Evolutionary conservation across 2,329 filamentous ascomycete species (phyloP), one percentile per base, ranked within the genome.

Genomic region (Madurella mycetomatis): DNA sequence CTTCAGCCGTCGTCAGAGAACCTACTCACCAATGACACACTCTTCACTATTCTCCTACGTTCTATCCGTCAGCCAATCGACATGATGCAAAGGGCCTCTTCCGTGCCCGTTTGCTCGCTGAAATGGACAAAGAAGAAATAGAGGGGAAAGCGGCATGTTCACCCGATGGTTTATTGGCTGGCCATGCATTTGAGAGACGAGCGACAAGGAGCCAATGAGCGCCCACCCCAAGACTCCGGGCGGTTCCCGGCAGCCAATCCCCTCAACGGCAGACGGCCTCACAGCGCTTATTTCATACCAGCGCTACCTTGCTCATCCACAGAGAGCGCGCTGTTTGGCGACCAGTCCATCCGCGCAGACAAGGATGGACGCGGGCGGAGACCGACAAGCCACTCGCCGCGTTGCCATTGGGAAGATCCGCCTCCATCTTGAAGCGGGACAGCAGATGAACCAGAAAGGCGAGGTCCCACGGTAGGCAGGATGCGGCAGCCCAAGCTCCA

Each of bases 281-380:
- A 57, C 62, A 69, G 73, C 74, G 74, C 70, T 69, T 73, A 71
- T 69, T 66, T 64, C 65, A 70, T 57, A 70, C 69, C 37, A 54
- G 34, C 41, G 31, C 49, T n/a, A 45, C 32, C 34, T 48, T 43
- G 41, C 19, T 39, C 12, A 53, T 59, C 60, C 62, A 62, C 57
- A 63, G 51, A 59, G 57, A 54, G 49, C 57, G 41, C 53, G 46
- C 43, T 48, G 30, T 54, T 60, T 54, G 52, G 54, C 60, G 57
- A 62, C 49, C 40, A 51, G 41, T 41, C 39, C 41, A 32, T 17
- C 44, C 30, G 17, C 43, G 49, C 15, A 55, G 53, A 56, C 60
- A 59, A 54, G 58, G 61, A 55, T 17, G 37, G 51, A 50, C 32
- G 49, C 54, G 53, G 46, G 42, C 43, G 25, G 52, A 25, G 43